Percentiles rank a stretch among this genome's conserved stretches.
These are phyloP conservation scores for Crepidotus variabilis DNA, from an alignment of 768 basidiomycete genomes.

Conservation along the genomic window DNA sequence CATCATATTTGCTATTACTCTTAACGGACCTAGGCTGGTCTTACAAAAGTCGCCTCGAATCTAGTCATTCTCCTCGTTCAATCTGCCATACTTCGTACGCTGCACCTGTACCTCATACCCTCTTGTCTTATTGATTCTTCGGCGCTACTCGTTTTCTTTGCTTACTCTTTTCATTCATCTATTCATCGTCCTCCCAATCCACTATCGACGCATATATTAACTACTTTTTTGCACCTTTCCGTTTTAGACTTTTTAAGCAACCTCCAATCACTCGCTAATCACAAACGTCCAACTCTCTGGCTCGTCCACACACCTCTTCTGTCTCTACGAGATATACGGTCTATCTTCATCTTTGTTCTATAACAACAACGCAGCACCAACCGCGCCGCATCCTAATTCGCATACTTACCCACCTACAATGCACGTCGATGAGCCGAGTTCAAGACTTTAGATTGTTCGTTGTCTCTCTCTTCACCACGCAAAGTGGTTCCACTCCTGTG, in stretches of 20 bases:
- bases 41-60: too few relatives aligned
- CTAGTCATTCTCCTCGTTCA: too few relatives aligned
- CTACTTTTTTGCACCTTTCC: conserved; percentile 43
- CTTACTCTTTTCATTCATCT: not conserved
- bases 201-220: not conserved
- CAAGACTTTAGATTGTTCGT: conserved; percentile 83
- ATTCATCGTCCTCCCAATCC: not conserved
- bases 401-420: conserved; percentile 34
- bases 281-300: conserved; percentile 84
- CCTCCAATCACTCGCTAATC: conserved; percentile 89
- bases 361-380: conserved; percentile 14
- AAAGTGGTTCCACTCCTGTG: conserved; percentile 94
- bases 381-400: conserved; percentile 32
- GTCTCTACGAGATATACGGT: conserved; percentile 93
- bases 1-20: too few relatives aligned
- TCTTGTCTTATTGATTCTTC: too few relatives aligned
- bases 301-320: conserved; percentile 88
- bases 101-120: too few relatives aligned
- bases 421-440: conserved; percentile 46
- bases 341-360: conserved; percentile 58
- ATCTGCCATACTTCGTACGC: too few relatives aligned
- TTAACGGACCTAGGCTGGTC: too few relatives aligned
- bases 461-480: conserved; percentile 84
- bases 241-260: conserved; percentile 93
- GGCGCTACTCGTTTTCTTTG: not conserved